Evolutionary conservation across 352 stramenopile genomes (phyloP).

Genomic region (Chrysophaeum taylorii): DNA sequence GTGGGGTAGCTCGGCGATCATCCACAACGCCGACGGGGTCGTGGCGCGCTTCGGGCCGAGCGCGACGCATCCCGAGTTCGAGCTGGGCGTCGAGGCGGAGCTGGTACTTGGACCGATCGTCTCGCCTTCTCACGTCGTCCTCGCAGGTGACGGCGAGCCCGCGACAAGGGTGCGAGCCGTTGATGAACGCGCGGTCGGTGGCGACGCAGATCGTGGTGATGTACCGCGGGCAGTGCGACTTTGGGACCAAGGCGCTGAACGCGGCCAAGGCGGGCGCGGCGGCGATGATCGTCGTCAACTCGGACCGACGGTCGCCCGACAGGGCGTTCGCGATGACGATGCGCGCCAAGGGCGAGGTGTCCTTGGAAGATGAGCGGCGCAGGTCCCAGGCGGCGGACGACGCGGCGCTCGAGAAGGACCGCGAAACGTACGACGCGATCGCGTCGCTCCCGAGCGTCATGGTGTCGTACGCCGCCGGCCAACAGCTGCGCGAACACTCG

Average conservation of each 20-base stretch:
- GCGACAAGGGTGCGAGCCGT: constrained; percentile 15
- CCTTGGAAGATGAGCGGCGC: too few species aligned
- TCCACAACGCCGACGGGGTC: constrained; percentile 13
- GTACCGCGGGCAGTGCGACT: constrained; percentile 54
- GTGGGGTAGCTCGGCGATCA: neutral
- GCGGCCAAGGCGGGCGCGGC: constrained; percentile 52
- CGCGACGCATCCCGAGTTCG: constrained; percentile 2
- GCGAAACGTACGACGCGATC: constrained; percentile 20
- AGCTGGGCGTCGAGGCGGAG: constrained; percentile 1
- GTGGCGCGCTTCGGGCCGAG: neutral
- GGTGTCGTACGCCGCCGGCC: constrained; percentile 41
- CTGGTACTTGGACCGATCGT: too few species aligned
- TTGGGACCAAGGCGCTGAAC: constrained; percentile 54
- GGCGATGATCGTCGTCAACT: constrained; percentile 54
- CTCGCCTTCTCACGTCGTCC: too few species aligned
- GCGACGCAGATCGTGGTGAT: constrained; percentile 51
- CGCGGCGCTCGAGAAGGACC: constrained; percentile 33
- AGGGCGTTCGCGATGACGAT: constrained; percentile 52
- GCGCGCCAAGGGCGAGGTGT: neutral
- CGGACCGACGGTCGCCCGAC: constrained; percentile 23
- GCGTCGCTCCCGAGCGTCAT: constrained; percentile 54
- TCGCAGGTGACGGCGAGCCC: constrained; percentile 1
- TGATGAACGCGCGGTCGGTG: constrained; percentile 45
- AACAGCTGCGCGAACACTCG: constrained; percentile 39
- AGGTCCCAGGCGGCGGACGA: too few species aligned